Conservation (phyloP, 306 rosid genomes). For the Crataegus laevigata region DNA sequence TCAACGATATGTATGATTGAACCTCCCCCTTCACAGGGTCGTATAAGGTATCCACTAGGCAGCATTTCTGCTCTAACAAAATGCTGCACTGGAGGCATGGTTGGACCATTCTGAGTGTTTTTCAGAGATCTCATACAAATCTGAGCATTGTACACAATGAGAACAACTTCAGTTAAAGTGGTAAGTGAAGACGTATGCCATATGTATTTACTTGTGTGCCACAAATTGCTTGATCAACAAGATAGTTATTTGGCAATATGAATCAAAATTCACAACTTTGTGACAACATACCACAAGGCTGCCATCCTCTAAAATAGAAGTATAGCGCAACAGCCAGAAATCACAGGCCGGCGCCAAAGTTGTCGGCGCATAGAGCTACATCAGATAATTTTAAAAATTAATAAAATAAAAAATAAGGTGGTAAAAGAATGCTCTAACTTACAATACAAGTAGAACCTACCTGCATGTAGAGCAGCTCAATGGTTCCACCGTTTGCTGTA, state of each 20-base stretch:
- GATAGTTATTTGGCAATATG: background rate
- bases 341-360: conserved; percentile 96
- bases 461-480: conserved; percentile 99
- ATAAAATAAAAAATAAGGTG: background rate
- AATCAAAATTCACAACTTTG: background rate
- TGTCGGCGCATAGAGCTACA: conserved; percentile 84
- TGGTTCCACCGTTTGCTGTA: conserved; percentile 95
- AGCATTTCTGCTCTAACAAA: conserved; percentile 95
- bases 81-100: conserved; percentile 97
- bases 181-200: background rate
- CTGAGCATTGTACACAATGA: conserved; percentile 27
- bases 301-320: conserved; percentile 92
- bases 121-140: conserved; percentile 91
- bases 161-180: background rate
- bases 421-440: background rate
- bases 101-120: conserved; percentile 91
- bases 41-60: conserved; percentile 85
- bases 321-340: conserved; percentile 93
- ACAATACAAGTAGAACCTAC: conserved; percentile 19
- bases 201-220: background rate
- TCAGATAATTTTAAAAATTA: conserved; percentile 3
- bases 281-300: conserved; percentile 73
- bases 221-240: background rate
- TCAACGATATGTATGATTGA: conserved; percentile 94
- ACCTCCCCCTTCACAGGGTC: conserved; percentile 99